Evolutionary conservation across 202 grass and related monocot genomes (phyloP).

Genomic region (Setaria italica): DNA sequence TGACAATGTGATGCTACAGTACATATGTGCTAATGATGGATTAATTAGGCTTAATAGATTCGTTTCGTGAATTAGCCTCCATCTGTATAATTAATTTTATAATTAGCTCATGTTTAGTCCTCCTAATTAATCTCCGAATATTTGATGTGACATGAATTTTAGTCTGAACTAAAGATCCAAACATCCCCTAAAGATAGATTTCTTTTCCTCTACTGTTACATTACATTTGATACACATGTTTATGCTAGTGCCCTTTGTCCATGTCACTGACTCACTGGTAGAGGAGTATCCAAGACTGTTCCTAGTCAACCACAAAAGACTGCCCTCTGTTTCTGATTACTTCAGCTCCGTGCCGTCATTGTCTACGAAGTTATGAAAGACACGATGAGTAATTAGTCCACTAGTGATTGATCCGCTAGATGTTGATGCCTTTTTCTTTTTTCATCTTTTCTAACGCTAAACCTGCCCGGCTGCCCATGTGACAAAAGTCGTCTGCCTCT

Average conservation of each 20-base stretch:
- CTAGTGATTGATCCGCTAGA: not conserved
- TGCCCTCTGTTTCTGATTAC: not conserved
- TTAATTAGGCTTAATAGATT: too few relatives aligned
- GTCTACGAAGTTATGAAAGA: not conserved
- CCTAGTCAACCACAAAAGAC: slow-evolving; percentile 12
- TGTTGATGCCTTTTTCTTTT: not conserved
- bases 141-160: too few relatives aligned
- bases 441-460: not conserved
- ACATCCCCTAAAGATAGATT: not conserved
- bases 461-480: not conserved
- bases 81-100: too few relatives aligned
- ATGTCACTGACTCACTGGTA: not conserved
- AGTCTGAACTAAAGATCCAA: too few relatives aligned
- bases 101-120: too few relatives aligned
- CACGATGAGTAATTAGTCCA: not conserved
- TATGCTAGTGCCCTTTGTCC: not conserved
- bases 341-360: slow-evolving; percentile 2
- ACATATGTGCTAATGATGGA: too few relatives aligned
- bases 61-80: too few relatives aligned
- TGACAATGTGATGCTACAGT: too few relatives aligned
- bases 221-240: not conserved
- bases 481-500: not conserved
- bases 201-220: not conserved
- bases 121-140: too few relatives aligned
- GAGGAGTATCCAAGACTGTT: not conserved